Percentiles rank a stretch among this genome's conserved stretches.
Conservation (phyloP, 345 rosid species). For the Erucastrum elatum region DNA sequence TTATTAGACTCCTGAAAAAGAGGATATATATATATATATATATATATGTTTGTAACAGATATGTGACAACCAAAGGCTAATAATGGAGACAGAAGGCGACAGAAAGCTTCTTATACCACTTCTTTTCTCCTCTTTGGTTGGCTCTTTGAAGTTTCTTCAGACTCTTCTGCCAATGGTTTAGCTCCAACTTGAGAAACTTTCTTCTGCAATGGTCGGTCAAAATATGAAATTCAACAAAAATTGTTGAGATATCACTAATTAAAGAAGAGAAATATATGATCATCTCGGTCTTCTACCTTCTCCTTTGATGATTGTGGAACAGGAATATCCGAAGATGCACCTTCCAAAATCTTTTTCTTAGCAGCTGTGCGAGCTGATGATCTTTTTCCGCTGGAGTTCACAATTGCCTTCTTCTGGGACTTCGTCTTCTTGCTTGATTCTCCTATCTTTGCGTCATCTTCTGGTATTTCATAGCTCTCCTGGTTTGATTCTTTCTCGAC, state of each 20-base stretch:
- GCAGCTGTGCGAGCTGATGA: constrained; percentile 25
- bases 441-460: constrained; percentile 31
- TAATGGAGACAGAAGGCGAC: background rate
- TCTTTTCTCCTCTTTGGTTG: constrained; percentile 48
- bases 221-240: constrained; percentile 7
- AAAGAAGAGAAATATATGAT: constrained; percentile 24
- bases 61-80: background rate
- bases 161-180: constrained; percentile 32
- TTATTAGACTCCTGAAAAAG: constrained; percentile 42
- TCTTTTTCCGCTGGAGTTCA: constrained; percentile 27
- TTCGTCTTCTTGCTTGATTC: constrained; percentile 9
- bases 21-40: background rate
- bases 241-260: background rate
- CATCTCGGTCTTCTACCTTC: constrained; percentile 44
- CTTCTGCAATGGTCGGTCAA: constrained; percentile 42
- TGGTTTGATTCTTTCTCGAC: constrained; percentile 38
- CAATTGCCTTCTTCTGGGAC: constrained; percentile 12
- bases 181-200: constrained; percentile 27
- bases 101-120: constrained; percentile 40
- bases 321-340: constrained; percentile 27
- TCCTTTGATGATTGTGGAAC: constrained; percentile 37
- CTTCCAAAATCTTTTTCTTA: constrained; percentile 28
- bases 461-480: constrained; percentile 31
- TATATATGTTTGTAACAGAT: constrained; percentile 11
- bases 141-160: constrained; percentile 44